Evolutionary conservation across 2,329 filamentous ascomycete species (phyloP).

Genomic region (Torrubiella hemipterigena): DNA sequence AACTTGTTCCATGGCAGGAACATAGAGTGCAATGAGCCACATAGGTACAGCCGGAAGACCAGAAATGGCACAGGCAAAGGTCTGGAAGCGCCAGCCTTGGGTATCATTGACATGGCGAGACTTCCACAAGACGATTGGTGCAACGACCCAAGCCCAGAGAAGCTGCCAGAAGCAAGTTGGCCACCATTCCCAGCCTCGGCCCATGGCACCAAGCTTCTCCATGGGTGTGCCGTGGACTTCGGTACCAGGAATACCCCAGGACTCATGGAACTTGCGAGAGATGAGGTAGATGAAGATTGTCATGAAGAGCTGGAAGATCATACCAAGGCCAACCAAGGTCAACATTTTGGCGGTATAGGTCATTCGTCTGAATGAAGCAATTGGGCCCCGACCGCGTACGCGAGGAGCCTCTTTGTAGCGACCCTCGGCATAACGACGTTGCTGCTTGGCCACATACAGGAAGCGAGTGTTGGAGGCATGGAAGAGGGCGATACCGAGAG

Average conservation of each 20-base stretch:
- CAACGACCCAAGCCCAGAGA: constrained; percentile 47
- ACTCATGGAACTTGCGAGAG: constrained; percentile 49
- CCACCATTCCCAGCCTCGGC: constrained; percentile 54
- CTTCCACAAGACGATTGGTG: constrained; percentile 46
- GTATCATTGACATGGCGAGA: constrained; percentile 51
- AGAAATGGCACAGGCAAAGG: constrained; percentile 34
- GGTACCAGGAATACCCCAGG: constrained; percentile 47
- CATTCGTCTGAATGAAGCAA: constrained; percentile 18
- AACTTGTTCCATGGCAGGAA: constrained; percentile 27
- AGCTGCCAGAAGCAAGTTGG: constrained; percentile 50
- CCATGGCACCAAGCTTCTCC: constrained; percentile 30
- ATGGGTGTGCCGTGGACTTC: constrained; percentile 42
- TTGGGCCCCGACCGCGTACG: constrained; percentile 12
- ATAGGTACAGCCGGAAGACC: constrained; percentile 22
- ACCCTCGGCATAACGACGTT: constrained; percentile 21
- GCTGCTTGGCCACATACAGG: constrained; percentile 41
- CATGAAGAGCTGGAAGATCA: constrained; percentile 44
- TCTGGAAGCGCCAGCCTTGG: constrained; percentile 52
- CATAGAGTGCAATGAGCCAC: constrained; percentile 39
- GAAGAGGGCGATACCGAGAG: constrained; percentile 52
- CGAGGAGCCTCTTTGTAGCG: too few relatives aligned
- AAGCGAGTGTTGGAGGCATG: constrained; percentile 51
- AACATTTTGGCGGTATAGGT: constrained; percentile 33
- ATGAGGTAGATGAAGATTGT: constrained; percentile 47
- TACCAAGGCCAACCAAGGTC: constrained; percentile 37